A percentile compares a stretch with the other conserved stretches of the same genome.
Evolutionary conservation across 2,329 filamentous ascomycete species (phyloP).

Genomic region (Fusarium floridanum): DNA sequence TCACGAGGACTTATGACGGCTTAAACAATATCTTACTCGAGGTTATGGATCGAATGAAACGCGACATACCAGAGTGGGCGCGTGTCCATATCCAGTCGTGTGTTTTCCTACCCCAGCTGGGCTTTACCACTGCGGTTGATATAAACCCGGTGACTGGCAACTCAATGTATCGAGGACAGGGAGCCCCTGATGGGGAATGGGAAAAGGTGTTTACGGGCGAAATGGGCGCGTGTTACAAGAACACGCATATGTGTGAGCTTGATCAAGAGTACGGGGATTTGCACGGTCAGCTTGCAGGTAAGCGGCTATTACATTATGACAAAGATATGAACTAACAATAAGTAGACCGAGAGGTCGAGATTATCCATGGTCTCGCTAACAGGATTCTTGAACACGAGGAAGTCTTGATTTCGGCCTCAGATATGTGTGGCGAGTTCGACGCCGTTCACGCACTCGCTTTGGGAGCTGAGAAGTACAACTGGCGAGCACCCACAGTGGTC

Average conservation of each 20-base stretch:
- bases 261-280: slow-evolving; percentile 87
- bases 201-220: slow-evolving; percentile 81
- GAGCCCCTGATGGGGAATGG: slow-evolving; percentile 73
- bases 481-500: slow-evolving; percentile 78
- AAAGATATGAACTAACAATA: slow-evolving; percentile 34
- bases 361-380: slow-evolving; percentile 82
- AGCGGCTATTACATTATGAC: slow-evolving; percentile 34
- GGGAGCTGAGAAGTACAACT: slow-evolving; percentile 80
- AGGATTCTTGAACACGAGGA: slow-evolving; percentile 77
- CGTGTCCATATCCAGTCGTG: slow-evolving; percentile 74
- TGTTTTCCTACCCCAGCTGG: slow-evolving; percentile 91
- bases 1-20: slow-evolving; percentile 83
- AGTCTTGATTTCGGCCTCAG: slow-evolving; percentile 76
- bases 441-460: slow-evolving; percentile 84
- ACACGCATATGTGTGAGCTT: slow-evolving; percentile 81
- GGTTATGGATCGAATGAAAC: slow-evolving; percentile 74
- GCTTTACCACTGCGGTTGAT: slow-evolving; percentile 86
- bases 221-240: slow-evolving; percentile 86
- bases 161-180: slow-evolving; percentile 71
- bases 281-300: slow-evolving; percentile 85
- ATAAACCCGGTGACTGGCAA: slow-evolving; percentile 63
- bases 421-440: slow-evolving; percentile 88
- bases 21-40: slow-evolving; percentile 79
- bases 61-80: slow-evolving; percentile 71
- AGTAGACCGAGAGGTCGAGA: slow-evolving; percentile 87